Evolutionary conservation across 768 basidiomycete genomes (phyloP).

Genomic region (Mrakia hoshinonis): DNA sequence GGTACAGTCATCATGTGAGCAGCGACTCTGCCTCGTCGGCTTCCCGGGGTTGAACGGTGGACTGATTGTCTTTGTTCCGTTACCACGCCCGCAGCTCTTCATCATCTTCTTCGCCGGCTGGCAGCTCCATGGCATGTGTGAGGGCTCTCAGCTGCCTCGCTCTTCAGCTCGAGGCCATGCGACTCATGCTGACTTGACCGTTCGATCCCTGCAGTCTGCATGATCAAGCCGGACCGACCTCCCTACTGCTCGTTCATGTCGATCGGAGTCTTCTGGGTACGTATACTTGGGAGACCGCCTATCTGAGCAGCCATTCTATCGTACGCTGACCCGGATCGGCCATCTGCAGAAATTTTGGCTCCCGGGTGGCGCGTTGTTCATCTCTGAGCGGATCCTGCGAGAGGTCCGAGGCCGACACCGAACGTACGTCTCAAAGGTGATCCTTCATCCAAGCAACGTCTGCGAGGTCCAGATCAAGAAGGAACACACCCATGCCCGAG

Average conservation of each 20-base stretch:
- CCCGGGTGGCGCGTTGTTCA: conserved; percentile 55
- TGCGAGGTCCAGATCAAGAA: conserved; percentile 97
- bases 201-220: conserved; percentile 27
- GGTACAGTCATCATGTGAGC: conserved; percentile 41
- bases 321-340: neutral
- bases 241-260: conserved; percentile 77
- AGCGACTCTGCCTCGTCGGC: neutral
- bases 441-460: conserved; percentile 89
- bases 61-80: neutral
- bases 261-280: conserved; percentile 91
- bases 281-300: conserved; percentile 35
- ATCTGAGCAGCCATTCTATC: neutral
- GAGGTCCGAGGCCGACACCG: conserved; percentile 75
- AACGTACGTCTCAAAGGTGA: conserved; percentile 81
- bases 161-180: neutral
- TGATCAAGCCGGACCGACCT: conserved; percentile 64
- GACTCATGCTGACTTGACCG: neutral
- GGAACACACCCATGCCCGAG: conserved; percentile 70
- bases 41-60: neutral
- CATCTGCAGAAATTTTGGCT: conserved; percentile 39
- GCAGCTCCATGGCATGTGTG: conserved; percentile 81
- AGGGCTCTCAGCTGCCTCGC: conserved; percentile 13
- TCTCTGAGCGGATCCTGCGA: conserved; percentile 77
- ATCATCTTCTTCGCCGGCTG: conserved; percentile 85
- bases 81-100: conserved; percentile 63